Conservation (phyloP, 1,284 basidiomycete species). For the Mixia osmundae region DNA sequence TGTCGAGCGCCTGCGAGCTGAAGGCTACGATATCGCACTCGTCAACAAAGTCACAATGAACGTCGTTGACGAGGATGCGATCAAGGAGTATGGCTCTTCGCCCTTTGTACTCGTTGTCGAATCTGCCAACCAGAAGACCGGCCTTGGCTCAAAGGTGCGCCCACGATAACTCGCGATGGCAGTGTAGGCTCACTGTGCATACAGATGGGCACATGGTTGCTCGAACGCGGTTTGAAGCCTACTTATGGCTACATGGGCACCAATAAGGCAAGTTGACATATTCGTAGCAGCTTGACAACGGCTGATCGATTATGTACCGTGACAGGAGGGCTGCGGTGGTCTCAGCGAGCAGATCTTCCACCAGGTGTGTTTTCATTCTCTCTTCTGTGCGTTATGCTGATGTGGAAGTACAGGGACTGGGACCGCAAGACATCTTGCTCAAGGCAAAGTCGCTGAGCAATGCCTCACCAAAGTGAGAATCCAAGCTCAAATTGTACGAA, state of each 20-base stretch:
- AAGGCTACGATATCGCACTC: slow-evolving; percentile 51
- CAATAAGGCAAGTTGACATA: slow-evolving; percentile 53
- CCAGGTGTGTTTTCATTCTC: no score
- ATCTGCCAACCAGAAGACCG: slow-evolving; percentile 65
- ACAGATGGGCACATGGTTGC: slow-evolving; percentile 43
- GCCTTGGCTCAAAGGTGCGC: slow-evolving; percentile 41
- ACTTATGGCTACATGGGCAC: slow-evolving; percentile 57
- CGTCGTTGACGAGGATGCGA: slow-evolving; percentile 49
- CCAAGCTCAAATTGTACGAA: no score
- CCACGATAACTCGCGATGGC: not conserved
- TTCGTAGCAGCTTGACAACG: slow-evolving; percentile 38
- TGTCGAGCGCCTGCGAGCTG: slow-evolving; percentile 40
- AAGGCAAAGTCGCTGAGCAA: slow-evolving; percentile 10
- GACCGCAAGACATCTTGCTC: slow-evolving; percentile 10
- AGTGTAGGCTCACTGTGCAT: slow-evolving; percentile 2
- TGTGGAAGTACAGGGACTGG: no score
- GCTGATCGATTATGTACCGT: no score
- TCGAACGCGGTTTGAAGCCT: slow-evolving; percentile 52
- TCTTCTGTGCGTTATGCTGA: no score
- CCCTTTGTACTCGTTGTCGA: slow-evolving; percentile 60
- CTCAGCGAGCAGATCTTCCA: slow-evolving; percentile 34
- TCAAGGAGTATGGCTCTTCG: slow-evolving; percentile 42
- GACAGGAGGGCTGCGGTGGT: slow-evolving; percentile 63
- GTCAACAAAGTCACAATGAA: slow-evolving; percentile 65
- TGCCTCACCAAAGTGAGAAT: no score